phyloP scores from a whole-genome alignment of 148 eudicot species.

The Chenopodium quinoa region DNA sequence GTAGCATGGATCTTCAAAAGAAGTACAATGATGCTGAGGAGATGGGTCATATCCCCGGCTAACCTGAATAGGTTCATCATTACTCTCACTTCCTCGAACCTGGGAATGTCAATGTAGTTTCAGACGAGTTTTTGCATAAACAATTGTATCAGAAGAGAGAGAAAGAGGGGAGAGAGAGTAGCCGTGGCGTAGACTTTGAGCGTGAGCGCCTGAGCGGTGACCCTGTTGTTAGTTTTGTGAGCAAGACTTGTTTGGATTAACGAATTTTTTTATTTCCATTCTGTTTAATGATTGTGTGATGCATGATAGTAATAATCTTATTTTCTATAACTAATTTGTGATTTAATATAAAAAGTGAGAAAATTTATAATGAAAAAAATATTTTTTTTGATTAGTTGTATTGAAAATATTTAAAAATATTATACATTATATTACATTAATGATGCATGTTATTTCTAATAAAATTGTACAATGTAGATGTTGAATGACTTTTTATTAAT shows the following conservation, averaged over 20 bases:
- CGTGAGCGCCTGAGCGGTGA: background rate
- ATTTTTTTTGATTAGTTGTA: too few species aligned
- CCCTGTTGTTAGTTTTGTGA: background rate
- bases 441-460: too few species aligned
- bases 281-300: too few species aligned
- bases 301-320: too few species aligned
- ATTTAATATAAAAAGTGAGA: too few species aligned
- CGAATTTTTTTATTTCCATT: too few species aligned
- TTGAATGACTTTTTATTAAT: too few species aligned
- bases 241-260: background rate
- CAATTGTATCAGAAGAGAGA: background rate
- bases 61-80: slow-evolving; percentile 49
- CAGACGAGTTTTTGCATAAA: background rate
- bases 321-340: too few species aligned
- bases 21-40: slow-evolving; percentile 49
- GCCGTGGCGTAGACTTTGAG: slow-evolving; percentile 3
- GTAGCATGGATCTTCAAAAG: slow-evolving; percentile 52
- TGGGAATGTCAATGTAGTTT: background rate
- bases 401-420: too few species aligned
- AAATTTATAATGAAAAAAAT: too few species aligned
- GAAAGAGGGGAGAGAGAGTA: background rate
- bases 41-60: slow-evolving; percentile 62
- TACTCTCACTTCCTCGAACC: background rate
- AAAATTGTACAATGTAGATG: too few species aligned
- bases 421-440: too few species aligned